A percentile compares a stretch with the other conserved stretches of the same genome.
These are phyloP conservation scores for Nemania abortiva DNA, from an alignment of 2,329 filamentous ascomycete species.

Conservation along the genomic window DNA sequence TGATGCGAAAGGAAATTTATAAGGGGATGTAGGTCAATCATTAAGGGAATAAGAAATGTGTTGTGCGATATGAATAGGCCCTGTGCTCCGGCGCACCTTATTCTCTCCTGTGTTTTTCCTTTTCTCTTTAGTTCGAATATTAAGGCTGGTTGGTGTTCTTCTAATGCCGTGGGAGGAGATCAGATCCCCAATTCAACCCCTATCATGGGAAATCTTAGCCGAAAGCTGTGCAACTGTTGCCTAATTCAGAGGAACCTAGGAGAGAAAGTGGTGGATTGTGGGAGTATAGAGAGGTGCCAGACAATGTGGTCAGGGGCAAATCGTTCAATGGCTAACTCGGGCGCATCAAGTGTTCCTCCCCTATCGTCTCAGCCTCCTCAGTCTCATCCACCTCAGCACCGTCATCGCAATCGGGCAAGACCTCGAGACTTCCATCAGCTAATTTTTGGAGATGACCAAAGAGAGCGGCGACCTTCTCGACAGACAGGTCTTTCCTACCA, in stretches of 20 bases:
- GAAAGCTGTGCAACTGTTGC: too few relatives aligned
- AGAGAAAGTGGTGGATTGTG: too few relatives aligned
- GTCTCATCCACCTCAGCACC: neutral
- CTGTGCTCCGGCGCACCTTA: neutral
- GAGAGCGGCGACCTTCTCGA: slow-evolving; percentile 10
- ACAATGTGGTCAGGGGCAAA: too few relatives aligned
- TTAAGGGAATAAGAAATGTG: neutral
- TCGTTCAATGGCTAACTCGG: too few relatives aligned
- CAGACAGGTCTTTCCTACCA: neutral
- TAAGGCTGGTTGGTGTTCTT: too few relatives aligned
- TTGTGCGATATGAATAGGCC: neutral
- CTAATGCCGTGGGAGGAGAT: too few relatives aligned
- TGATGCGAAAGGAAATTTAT: neutral
- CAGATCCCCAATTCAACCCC: too few relatives aligned
- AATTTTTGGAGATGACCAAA: slow-evolving; percentile 21
- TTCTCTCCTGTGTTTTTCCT: neutral
- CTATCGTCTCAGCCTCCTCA: neutral
- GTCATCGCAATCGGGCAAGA: slow-evolving; percentile 3
- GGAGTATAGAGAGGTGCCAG: too few relatives aligned
- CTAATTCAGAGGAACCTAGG: too few relatives aligned
- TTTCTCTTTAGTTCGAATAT: too few relatives aligned
- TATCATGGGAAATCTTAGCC: too few relatives aligned
- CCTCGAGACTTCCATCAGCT: slow-evolving; percentile 12
- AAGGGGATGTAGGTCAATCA: neutral
- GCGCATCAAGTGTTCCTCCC: neutral